Conservation (phyloP, 345 rosid species). For the Garcia nutans region DNA sequence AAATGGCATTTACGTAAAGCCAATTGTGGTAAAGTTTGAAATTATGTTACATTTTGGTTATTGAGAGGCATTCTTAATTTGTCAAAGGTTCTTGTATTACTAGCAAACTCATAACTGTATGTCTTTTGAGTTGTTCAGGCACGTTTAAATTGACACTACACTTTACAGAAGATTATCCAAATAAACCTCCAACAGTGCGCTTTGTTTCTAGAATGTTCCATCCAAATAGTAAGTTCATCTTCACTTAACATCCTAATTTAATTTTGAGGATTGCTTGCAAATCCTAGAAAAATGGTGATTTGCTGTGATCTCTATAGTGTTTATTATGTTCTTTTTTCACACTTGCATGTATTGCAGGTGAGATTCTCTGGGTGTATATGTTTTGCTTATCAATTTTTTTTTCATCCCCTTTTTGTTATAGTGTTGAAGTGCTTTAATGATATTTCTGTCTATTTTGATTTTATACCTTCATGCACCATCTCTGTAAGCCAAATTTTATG, state of each 20-base stretch:
- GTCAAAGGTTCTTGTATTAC: not conserved
- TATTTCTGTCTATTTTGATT: too few relatives aligned
- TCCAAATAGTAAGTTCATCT: slow-evolving; percentile 47
- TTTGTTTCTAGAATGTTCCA: slow-evolving; percentile 65
- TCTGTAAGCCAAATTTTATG: too few relatives aligned
- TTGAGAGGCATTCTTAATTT: not conserved
- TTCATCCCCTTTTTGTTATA: too few relatives aligned
- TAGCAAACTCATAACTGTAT: not conserved
- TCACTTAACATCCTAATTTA: not conserved
- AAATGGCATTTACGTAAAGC: not conserved
- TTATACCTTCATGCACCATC: too few relatives aligned
- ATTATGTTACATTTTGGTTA: not conserved
- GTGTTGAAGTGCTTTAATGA: too few relatives aligned
- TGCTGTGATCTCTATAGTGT: not conserved
- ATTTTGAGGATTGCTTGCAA: not conserved
- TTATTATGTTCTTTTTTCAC: not conserved
- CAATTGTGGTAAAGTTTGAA: not conserved
- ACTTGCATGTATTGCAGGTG: not conserved
- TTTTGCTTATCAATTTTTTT: not conserved
- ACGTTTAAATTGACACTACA: slow-evolving; percentile 63
- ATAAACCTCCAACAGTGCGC: slow-evolving; percentile 57
- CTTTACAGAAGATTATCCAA: slow-evolving; percentile 57
- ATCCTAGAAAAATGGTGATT: not conserved
- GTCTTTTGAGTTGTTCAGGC: slow-evolving; percentile 35
- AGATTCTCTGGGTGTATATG: not conserved